phyloP scores from a whole-genome alignment of 2,329 filamentous ascomycete species.

The Colletotrichum godetiae region DNA sequence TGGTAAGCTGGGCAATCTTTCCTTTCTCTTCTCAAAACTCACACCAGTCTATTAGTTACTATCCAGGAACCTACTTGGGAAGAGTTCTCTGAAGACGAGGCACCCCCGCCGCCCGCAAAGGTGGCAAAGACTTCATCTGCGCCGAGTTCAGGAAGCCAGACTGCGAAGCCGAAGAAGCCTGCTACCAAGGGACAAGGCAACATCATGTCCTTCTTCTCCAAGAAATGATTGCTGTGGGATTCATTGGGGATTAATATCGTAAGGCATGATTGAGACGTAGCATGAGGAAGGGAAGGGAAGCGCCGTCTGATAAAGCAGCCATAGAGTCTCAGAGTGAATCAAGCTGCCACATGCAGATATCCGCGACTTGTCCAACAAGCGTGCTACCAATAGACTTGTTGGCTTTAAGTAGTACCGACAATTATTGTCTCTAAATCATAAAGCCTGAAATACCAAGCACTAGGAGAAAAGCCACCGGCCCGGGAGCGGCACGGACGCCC shows the following conservation, averaged over 20 bases:
- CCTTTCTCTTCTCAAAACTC: neutral
- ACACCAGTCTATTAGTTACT: slow-evolving; percentile 70
- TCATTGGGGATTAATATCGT: too few relatives aligned
- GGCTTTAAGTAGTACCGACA: neutral
- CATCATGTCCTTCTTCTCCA: slow-evolving; percentile 93
- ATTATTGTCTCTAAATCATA: neutral
- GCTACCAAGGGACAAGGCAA: slow-evolving; percentile 77
- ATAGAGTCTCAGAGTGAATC: neutral
- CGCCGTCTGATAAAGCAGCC: neutral
- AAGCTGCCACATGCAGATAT: neutral
- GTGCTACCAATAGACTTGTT: neutral
- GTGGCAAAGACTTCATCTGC: slow-evolving; percentile 56
- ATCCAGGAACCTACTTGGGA: slow-evolving; percentile 89
- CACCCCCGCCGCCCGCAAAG: slow-evolving; percentile 62
- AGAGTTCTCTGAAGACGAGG: slow-evolving; percentile 92
- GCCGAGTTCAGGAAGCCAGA: slow-evolving; percentile 57
- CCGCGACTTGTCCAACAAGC: neutral
- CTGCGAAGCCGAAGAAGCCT: slow-evolving; percentile 65
- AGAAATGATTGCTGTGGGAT: slow-evolving; percentile 65
- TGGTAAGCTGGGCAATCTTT: slow-evolving; percentile 63
- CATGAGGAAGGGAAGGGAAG: neutral
- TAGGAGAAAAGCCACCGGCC: neutral
- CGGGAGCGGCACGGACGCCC: neutral
- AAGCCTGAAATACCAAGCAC: neutral
- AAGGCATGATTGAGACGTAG: neutral